These are phyloP conservation scores for Musa acuminata DNA, from an alignment of 176 grass and related monocot species.

Conservation along the genomic window DNA sequence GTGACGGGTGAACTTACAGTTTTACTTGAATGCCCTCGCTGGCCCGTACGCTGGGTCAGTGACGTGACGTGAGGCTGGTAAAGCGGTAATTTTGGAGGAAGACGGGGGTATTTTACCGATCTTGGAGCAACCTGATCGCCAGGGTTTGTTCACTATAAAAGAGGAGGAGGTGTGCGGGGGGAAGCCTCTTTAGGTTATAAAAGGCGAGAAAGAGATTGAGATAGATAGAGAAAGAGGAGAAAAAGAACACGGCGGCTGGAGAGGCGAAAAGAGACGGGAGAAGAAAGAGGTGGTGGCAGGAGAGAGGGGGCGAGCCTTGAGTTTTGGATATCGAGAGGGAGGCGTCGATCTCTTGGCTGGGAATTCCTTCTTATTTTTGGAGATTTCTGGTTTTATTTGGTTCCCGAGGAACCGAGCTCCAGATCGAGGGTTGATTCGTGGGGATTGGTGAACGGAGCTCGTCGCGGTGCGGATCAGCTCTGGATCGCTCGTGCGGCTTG, in stretches of 20 bases:
- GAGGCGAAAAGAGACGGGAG: background rate
- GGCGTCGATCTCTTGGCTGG: background rate
- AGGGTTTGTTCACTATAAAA: too few species aligned
- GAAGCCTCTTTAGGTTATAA: background rate
- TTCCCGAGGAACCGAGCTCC: background rate
- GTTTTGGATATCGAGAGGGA: conserved; percentile 3
- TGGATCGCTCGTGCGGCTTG: background rate
- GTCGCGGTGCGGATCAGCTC: background rate
- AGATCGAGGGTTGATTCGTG: conserved; percentile 1
- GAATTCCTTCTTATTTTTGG: background rate
- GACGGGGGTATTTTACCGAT: too few species aligned
- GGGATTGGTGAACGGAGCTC: background rate
- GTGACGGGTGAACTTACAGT: too few species aligned
- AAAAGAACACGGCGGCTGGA: conserved; percentile 14
- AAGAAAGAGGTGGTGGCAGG: background rate
- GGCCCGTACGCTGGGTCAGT: too few species aligned
- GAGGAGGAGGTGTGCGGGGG: too few species aligned
- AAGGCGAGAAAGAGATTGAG: background rate
- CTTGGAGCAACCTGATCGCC: too few species aligned
- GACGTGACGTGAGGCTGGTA: too few species aligned
- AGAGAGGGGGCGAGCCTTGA: background rate
- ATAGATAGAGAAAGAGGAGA: background rate
- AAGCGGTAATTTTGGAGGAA: too few species aligned
- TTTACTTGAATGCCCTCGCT: too few species aligned
- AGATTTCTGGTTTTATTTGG: background rate